Evolutionary conservation across 2,329 filamentous ascomycete genomes (phyloP).

Genomic region (Ceratocystis lukuohia): DNA sequence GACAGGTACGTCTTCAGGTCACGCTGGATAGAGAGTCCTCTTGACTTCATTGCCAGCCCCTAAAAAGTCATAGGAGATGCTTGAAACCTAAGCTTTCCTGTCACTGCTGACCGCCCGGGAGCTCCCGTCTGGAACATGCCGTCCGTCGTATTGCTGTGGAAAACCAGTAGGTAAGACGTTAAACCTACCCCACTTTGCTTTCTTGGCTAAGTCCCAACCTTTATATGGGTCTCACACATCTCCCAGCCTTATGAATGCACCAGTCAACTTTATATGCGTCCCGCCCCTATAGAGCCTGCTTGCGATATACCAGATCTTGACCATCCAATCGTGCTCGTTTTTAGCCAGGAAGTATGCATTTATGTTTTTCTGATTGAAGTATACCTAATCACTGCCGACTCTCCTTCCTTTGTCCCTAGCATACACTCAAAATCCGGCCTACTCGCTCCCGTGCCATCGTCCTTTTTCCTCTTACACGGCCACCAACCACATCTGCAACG

Average conservation of each 20-base stretch:
- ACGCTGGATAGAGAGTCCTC: too few relatives aligned
- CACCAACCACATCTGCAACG: slow-evolving; percentile 11
- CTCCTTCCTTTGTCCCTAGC: not conserved
- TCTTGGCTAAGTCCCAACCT: not conserved
- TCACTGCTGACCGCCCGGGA: too few relatives aligned
- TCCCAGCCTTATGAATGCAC: slow-evolving; percentile 10
- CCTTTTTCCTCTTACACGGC: not conserved
- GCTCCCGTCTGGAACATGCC: too few relatives aligned
- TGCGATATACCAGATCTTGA: not conserved
- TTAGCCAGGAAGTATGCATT: not conserved
- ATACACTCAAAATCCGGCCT: not conserved
- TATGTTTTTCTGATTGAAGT: not conserved
- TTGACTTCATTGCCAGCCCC: too few relatives aligned
- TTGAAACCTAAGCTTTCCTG: too few relatives aligned
- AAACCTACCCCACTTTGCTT: not conserved
- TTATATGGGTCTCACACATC: not conserved
- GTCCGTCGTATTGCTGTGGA: too few relatives aligned
- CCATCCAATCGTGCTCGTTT: not conserved
- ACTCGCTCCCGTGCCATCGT: not conserved
- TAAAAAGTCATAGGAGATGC: too few relatives aligned
- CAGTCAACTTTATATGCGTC: not conserved
- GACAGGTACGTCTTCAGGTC: too few relatives aligned
- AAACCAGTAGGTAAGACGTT: too few relatives aligned
- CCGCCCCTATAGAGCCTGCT: not conserved
- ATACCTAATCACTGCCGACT: not conserved